Evolutionary conservation across 306 rosid species (phyloP).

Genomic region (Datisca glomerata): DNA sequence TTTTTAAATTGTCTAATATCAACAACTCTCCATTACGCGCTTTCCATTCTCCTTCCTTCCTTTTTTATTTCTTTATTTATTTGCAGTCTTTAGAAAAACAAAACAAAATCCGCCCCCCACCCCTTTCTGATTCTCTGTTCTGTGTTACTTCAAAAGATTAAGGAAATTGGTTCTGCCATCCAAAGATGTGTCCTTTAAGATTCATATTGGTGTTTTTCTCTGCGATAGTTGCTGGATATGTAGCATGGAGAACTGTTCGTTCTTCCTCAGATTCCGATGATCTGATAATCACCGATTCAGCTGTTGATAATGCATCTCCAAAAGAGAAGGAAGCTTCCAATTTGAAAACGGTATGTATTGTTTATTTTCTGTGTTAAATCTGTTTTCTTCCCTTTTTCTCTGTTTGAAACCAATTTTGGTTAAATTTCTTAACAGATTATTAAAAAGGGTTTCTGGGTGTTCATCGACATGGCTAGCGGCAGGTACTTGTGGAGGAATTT

Average conservation of each 20-base stretch:
- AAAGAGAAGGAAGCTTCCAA: slow-evolving; percentile 8
- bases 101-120: too few relatives aligned
- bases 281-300: slow-evolving; percentile 10
- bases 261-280: slow-evolving; percentile 22
- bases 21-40: too few relatives aligned
- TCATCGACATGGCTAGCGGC: slow-evolving; percentile 77
- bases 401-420: not conserved
- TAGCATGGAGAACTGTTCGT: slow-evolving; percentile 46
- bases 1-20: too few relatives aligned
- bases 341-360: slow-evolving; percentile 21
- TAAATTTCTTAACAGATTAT: slow-evolving; percentile 25
- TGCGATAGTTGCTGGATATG: slow-evolving; percentile 44
- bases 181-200: slow-evolving; percentile 61
- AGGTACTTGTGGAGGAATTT: slow-evolving; percentile 63
- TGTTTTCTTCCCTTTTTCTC: not conserved
- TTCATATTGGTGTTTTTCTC: slow-evolving; percentile 70
- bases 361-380: not conserved
- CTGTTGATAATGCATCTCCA: slow-evolving; percentile 9
- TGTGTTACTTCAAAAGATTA: too few relatives aligned
- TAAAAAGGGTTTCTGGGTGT: slow-evolving; percentile 45
- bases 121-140: too few relatives aligned
- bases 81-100: too few relatives aligned
- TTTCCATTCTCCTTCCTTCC: too few relatives aligned
- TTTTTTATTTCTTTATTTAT: too few relatives aligned
- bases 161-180: too few relatives aligned